phyloP scores from a whole-genome alignment of 768 basidiomycete genomes.

The Mycena rebaudengoi region DNA sequence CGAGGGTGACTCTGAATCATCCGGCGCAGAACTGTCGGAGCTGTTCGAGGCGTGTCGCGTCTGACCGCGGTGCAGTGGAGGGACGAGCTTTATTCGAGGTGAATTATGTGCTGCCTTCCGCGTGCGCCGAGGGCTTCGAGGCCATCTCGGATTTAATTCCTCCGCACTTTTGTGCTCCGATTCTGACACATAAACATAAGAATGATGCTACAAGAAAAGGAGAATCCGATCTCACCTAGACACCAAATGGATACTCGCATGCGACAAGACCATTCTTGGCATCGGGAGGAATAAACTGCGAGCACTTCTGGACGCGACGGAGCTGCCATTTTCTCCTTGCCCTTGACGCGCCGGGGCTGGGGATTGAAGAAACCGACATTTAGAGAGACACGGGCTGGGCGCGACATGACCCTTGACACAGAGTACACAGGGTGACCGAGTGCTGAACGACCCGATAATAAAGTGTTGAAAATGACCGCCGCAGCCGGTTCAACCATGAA shows the following conservation, averaged over 20 bases:
- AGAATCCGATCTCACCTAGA: slow-evolving; percentile 49
- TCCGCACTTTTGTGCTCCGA: background rate
- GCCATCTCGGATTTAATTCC: background rate
- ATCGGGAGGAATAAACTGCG: slow-evolving; percentile 43
- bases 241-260: slow-evolving; percentile 58
- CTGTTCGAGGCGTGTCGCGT: slow-evolving; percentile 21
- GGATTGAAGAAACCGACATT: slow-evolving; percentile 65
- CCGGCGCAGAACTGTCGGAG: slow-evolving; percentile 16
- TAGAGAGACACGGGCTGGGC: slow-evolving; percentile 29
- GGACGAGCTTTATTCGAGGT: background rate
- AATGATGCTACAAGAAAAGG: background rate
- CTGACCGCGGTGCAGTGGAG: slow-evolving; percentile 12
- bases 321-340: slow-evolving; percentile 57
- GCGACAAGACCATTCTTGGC: slow-evolving; percentile 57
- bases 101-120: background rate
- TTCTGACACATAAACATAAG: background rate
- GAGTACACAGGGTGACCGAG: slow-evolving; percentile 11
- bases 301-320: slow-evolving; percentile 36
- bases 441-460: slow-evolving; percentile 10
- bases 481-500: slow-evolving; percentile 53
- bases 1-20: slow-evolving; percentile 16
- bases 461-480: slow-evolving; percentile 38
- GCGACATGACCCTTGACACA: slow-evolving; percentile 15
- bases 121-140: background rate
- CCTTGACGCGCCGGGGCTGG: slow-evolving; percentile 57